A percentile compares a stretch with the other conserved stretches of the same genome.
Evolutionary conservation across 2,329 filamentous ascomycete species (phyloP).

Genomic region (Fusarium foetens): DNA sequence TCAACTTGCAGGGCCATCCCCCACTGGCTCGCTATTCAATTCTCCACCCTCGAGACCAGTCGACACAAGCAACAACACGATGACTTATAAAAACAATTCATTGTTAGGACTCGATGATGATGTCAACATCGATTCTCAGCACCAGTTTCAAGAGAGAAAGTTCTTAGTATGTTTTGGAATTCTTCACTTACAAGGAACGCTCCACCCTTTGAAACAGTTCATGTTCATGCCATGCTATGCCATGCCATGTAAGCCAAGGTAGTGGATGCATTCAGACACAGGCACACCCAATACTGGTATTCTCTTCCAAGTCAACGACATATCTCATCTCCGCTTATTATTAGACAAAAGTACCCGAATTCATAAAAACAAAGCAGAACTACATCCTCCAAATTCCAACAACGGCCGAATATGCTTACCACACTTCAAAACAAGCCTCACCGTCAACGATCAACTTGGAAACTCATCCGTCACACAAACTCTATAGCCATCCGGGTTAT

Average conservation of each 20-base stretch:
- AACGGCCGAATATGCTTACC: constrained; percentile 5
- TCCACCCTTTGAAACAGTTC: constrained; percentile 33
- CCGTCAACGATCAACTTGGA: constrained; percentile 13
- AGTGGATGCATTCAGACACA: constrained; percentile 29
- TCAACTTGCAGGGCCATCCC: constrained; percentile 28
- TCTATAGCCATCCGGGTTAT: constrained; percentile 17
- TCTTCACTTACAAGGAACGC: neutral
- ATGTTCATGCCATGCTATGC: constrained; percentile 26
- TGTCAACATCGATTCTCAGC: neutral
- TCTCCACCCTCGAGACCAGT: constrained; percentile 13
- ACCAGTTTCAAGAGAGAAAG: neutral
- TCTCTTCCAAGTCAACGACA: constrained; percentile 3
- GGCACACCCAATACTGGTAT: neutral
- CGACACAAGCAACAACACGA: constrained; percentile 3
- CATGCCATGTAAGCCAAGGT: constrained; percentile 27
- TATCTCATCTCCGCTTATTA: neutral
- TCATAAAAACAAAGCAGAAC: neutral
- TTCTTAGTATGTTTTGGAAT: constrained; percentile 2
- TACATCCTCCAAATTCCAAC: neutral
- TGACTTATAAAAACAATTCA: constrained; percentile 2
- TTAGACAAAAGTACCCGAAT: neutral
- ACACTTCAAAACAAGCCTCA: constrained; percentile 24
- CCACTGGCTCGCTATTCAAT: constrained; percentile 24
- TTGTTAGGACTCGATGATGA: constrained; percentile 8
- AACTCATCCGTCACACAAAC: constrained; percentile 1